These are phyloP conservation scores for Exserohilum rostratum DNA, from an alignment of 2,329 filamentous ascomycete species.

Conservation along the genomic window DNA sequence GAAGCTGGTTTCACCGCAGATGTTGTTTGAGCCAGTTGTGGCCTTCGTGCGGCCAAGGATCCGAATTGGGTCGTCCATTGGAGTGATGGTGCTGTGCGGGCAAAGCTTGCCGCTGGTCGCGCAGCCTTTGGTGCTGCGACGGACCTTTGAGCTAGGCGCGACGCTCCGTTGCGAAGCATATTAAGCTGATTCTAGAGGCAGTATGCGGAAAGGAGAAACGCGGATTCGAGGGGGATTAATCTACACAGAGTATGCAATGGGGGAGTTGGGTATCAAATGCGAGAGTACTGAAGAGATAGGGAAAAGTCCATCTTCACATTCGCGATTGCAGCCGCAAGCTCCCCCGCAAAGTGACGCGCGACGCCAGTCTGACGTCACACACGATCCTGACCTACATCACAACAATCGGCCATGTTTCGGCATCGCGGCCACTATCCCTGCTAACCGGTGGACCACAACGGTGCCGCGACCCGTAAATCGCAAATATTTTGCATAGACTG, in stretches of 20 bases:
- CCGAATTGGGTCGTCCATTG: conserved; percentile 53
- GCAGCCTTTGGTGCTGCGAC: conserved; percentile 36
- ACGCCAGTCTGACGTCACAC: conserved; percentile 14
- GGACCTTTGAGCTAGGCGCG: conserved; percentile 50
- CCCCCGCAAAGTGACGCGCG: conserved; percentile 15
- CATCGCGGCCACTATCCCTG: conserved; percentile 5
- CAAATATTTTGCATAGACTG: not conserved
- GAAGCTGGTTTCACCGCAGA: conserved; percentile 40
- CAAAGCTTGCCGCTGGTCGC: conserved; percentile 36
- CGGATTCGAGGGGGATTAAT: not conserved
- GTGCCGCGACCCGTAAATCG: conserved; percentile 9
- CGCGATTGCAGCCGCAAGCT: conserved; percentile 6
- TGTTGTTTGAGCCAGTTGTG: conserved; percentile 28
- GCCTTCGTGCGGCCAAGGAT: conserved; percentile 43
- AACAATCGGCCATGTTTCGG: conserved; percentile 13
- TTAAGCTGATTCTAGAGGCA: not conserved
- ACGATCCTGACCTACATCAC: conserved; percentile 4
- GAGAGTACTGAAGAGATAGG: not conserved
- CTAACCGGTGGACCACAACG: conserved; percentile 2
- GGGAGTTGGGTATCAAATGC: conserved; percentile 12
- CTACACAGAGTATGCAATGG: not conserved
- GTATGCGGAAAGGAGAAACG: not conserved
- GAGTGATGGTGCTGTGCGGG: conserved; percentile 25
- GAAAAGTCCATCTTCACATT: not conserved
- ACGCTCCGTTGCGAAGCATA: conserved; percentile 55